Conservation (phyloP, 352 stramenopile species). For the Discostella stelligera region DNA sequence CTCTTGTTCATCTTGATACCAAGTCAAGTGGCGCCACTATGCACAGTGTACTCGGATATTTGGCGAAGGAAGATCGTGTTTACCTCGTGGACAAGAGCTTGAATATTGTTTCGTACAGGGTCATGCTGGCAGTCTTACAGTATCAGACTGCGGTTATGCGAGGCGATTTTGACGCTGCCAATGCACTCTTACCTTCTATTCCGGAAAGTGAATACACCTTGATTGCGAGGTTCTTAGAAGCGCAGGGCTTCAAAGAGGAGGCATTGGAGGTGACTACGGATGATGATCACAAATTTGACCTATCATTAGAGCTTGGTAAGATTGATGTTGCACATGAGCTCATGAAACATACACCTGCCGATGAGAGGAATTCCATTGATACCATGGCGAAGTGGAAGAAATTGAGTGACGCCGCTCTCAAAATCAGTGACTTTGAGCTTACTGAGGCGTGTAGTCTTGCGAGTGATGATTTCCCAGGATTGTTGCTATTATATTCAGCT, state of each 20-base stretch:
- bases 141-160: slow-evolving; percentile 98
- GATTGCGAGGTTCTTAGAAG: slow-evolving; percentile 95
- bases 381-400: slow-evolving; percentile 97
- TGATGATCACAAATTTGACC: slow-evolving; percentile 97
- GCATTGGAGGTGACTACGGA: slow-evolving; percentile 88
- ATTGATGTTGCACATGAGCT: slow-evolving; percentile 92
- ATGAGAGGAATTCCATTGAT: slow-evolving; percentile 91
- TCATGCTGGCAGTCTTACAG: slow-evolving; percentile 94
- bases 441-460: slow-evolving; percentile 92
- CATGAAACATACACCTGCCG: slow-evolving; percentile 87
- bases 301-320: slow-evolving; percentile 95
- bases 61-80: slow-evolving; percentile 97
- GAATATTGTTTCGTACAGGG: slow-evolving; percentile 87
- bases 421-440: slow-evolving; percentile 89
- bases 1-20: slow-evolving; percentile 91
- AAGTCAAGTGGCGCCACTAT: slow-evolving; percentile 86
- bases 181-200: slow-evolving; percentile 94
- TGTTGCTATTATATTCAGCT: slow-evolving; percentile 96
- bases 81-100: slow-evolving; percentile 98
- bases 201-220: slow-evolving; percentile 87
- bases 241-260: slow-evolving; percentile 98
- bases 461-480: slow-evolving; percentile 93
- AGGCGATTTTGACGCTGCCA: slow-evolving; percentile 96
- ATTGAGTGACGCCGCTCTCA: slow-evolving; percentile 90
- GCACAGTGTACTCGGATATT: slow-evolving; percentile 95